Evolutionary conservation across 129 eudicot species (phyloP).

Genomic region (Centella asiatica): DNA sequence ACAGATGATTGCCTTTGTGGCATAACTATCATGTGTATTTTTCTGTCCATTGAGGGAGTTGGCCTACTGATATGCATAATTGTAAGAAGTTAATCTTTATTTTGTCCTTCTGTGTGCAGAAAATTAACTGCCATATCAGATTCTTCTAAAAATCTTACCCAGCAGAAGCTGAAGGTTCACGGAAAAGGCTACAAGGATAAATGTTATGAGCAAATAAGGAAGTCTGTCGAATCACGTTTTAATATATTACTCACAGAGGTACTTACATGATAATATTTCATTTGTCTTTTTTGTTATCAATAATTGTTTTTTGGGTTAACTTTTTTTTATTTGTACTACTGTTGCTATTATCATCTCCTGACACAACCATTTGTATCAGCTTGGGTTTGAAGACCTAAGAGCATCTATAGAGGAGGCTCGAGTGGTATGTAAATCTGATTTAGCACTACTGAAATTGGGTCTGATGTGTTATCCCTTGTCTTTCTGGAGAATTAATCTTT

Average conservation of each 20-base stretch:
- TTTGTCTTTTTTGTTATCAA: neutral
- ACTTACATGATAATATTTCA: slow-evolving; percentile 7
- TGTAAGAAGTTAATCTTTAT: slow-evolving; percentile 8
- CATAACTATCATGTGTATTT: neutral
- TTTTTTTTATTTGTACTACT: neutral
- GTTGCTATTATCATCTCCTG: slow-evolving; percentile 12
- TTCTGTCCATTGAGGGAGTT: neutral
- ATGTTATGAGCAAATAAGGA: slow-evolving; percentile 82
- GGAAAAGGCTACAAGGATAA: slow-evolving; percentile 95
- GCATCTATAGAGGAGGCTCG: slow-evolving; percentile 94
- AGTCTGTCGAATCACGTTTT: slow-evolving; percentile 77
- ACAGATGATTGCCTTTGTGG: neutral
- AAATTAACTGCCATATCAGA: slow-evolving; percentile 40
- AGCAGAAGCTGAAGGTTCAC: slow-evolving; percentile 59
- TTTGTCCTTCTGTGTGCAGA: slow-evolving; percentile 29
- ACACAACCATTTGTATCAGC: slow-evolving; percentile 33
- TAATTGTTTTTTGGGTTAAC: neutral
- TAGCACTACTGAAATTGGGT: neutral
- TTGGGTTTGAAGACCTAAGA: slow-evolving; percentile 72
- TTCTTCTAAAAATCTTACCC: slow-evolving; percentile 60
- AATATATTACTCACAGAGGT: slow-evolving; percentile 73
- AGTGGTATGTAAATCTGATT: slow-evolving; percentile 35
- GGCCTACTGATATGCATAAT: neutral
- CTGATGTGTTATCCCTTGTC: neutral
- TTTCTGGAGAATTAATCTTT: neutral